These are phyloP conservation scores for Danielia oregonensis DNA, from an alignment of 805 yeast genomes.

Conservation along the genomic window DNA sequence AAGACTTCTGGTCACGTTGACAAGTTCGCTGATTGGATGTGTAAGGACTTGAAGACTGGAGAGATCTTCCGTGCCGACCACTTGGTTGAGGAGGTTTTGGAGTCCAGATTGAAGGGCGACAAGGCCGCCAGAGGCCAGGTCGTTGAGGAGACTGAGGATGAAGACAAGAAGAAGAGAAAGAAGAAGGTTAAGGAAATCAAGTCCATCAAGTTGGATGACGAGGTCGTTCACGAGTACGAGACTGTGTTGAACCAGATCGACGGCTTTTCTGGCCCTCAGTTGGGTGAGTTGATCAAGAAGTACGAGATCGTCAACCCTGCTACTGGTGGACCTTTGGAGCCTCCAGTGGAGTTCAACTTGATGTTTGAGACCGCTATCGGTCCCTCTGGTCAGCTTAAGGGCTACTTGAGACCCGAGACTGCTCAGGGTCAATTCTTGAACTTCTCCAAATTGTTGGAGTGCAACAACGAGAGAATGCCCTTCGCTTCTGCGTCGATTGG, in stretches of 20 bases:
- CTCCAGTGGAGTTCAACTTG: conserved; percentile 92
- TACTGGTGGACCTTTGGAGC: conserved; percentile 79
- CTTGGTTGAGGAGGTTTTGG: conserved; percentile 95
- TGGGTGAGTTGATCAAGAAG: conserved; percentile 83
- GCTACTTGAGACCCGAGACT: conserved; percentile 96
- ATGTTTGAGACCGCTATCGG: conserved; percentile 99
- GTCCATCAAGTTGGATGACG: conserved; percentile 85
- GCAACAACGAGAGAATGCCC: conserved; percentile 95
- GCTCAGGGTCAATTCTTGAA: conserved; percentile 99
- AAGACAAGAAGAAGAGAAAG: conserved; percentile 66
- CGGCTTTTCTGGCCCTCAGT: conserved; percentile 88
- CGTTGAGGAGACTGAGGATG: conserved; percentile 53
- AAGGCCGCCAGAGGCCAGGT: conserved; percentile 89
- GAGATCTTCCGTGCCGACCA: conserved; percentile 99
- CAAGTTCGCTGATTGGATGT: conserved; percentile 99
- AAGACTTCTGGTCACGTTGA: conserved; percentile 99
- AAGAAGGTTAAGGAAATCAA: conserved; percentile 89
- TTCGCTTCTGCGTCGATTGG: conserved; percentile 99
- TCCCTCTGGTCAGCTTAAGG: conserved; percentile 94
- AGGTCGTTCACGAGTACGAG: conserved; percentile 76
- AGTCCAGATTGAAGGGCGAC: conserved; percentile 94
- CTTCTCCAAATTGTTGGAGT: conserved; percentile 88
- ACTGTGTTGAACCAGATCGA: conserved; percentile 87
- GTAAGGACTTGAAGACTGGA: conserved; percentile 91
- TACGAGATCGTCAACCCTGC: conserved; percentile 88